Evolutionary conservation across 768 basidiomycete genomes (phyloP).

Genomic region (Termitomyces sp.): DNA sequence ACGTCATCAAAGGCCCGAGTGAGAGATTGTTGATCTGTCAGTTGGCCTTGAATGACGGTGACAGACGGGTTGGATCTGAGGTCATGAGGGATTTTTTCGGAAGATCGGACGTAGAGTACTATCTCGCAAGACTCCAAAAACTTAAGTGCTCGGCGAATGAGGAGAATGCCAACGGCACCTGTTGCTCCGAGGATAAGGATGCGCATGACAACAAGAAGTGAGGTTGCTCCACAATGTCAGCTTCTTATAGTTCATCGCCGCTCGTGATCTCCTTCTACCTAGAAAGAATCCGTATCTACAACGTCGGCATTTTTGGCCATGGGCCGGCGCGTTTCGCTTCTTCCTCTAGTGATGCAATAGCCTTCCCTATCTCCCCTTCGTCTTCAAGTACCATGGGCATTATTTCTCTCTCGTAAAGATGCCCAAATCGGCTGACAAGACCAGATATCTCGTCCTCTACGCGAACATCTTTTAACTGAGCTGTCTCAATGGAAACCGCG

Average conservation of each 20-base stretch:
- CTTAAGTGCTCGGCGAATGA: conserved; percentile 51
- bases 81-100: conserved; percentile 54
- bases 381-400: conserved; percentile 33
- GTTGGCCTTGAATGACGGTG: conserved; percentile 47
- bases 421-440: conserved; percentile 43
- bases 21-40: conserved; percentile 46
- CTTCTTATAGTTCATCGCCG: neutral
- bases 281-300: neutral
- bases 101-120: conserved; percentile 59
- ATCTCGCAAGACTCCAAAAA: conserved; percentile 33
- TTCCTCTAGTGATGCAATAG: conserved; percentile 41
- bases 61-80: conserved; percentile 39
- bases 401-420: conserved; percentile 43
- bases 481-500: conserved; percentile 62
- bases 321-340: conserved; percentile 35
- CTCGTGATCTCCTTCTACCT: neutral
- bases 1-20: conserved; percentile 49
- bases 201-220: conserved; percentile 23
- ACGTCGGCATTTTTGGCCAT: conserved; percentile 30
- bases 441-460: conserved; percentile 49
- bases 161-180: conserved; percentile 50
- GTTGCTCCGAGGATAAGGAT: conserved; percentile 70
- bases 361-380: conserved; percentile 42
- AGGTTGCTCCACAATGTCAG: neutral
- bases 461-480: conserved; percentile 28